Conservation (phyloP, 257 asterid genomes). For the Nyctanthes arbortristis region DNA sequence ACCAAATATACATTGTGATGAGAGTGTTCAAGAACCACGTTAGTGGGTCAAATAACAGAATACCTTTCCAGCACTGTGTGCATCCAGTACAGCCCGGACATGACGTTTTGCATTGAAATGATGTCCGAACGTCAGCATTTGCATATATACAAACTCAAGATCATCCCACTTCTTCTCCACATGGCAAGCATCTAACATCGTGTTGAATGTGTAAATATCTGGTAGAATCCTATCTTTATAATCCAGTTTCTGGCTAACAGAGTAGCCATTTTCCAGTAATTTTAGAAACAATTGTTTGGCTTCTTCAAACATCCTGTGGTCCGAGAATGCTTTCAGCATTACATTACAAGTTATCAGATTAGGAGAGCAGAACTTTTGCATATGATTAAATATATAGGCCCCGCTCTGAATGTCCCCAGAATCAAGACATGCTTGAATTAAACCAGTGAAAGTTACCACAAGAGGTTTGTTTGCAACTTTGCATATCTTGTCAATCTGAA, state of each 20-base stretch:
- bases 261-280: slow-evolving; percentile 53
- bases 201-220: slow-evolving; percentile 77
- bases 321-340: slow-evolving; percentile 79
- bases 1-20: background rate
- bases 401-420: slow-evolving; percentile 63
- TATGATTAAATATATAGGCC: slow-evolving; percentile 59
- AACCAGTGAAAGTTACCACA: slow-evolving; percentile 96
- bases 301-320: slow-evolving; percentile 66
- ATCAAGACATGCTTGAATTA: slow-evolving; percentile 78
- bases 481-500: slow-evolving; percentile 88
- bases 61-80: slow-evolving; percentile 87
- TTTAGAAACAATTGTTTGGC: slow-evolving; percentile 60
- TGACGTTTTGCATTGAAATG: slow-evolving; percentile 86
- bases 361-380: slow-evolving; percentile 87
- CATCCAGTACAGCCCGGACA: slow-evolving; percentile 61
- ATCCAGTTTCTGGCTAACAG: slow-evolving; percentile 40
- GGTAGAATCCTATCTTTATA: slow-evolving; percentile 56
- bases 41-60: background rate
- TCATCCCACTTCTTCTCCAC: slow-evolving; percentile 78
- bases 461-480: slow-evolving; percentile 88
- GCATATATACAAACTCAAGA: slow-evolving; percentile 57
- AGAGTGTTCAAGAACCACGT: background rate
- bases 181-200: slow-evolving; percentile 76
- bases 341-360: slow-evolving; percentile 75
- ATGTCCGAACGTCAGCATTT: slow-evolving; percentile 74